These are phyloP conservation scores for Orbilia quercus DNA, from an alignment of 2,329 filamentous ascomycete genomes.

Conservation along the genomic window DNA sequence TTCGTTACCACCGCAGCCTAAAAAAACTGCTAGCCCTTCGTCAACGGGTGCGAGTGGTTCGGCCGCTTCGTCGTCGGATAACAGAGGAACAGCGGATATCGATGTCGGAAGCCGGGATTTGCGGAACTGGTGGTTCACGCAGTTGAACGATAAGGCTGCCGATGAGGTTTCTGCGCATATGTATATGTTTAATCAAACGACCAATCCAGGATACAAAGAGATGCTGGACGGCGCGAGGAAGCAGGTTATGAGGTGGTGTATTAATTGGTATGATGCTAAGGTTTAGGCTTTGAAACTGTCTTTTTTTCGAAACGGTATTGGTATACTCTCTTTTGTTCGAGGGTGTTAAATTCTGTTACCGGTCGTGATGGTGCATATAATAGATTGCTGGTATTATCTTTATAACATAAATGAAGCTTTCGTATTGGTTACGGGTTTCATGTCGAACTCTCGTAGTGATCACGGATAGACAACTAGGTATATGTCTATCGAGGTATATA, in stretches of 20 bases:
- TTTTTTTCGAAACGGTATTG: constrained; percentile 14
- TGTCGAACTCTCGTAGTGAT: no score
- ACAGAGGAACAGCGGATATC: constrained; percentile 59
- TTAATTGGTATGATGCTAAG: constrained; percentile 74
- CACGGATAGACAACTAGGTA: no score
- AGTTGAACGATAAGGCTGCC: constrained; percentile 79
- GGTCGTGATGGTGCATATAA: no score
- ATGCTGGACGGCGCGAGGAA: constrained; percentile 75
- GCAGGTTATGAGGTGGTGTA: constrained; percentile 74
- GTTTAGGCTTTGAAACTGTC: constrained; percentile 39
- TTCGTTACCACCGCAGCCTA: constrained; percentile 74
- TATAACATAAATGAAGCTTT: no score
- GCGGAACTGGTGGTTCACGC: constrained; percentile 73
- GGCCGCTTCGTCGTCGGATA: constrained; percentile 18
- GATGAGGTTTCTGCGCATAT: constrained; percentile 87
- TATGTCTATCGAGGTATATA: no score
- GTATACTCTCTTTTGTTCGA: constrained; percentile 12
- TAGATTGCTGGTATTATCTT: no score
- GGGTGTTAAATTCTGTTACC: neutral
- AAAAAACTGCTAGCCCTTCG: constrained; percentile 14
- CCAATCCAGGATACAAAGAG: constrained; percentile 78
- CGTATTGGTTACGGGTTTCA: no score
- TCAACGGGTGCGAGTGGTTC: constrained; percentile 2
- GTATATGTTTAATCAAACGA: constrained; percentile 77
- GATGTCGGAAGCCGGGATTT: constrained; percentile 57